Conservation (phyloP, 495 filamentous ascomycete genomes). For the Geoglossum glabrum region DNA sequence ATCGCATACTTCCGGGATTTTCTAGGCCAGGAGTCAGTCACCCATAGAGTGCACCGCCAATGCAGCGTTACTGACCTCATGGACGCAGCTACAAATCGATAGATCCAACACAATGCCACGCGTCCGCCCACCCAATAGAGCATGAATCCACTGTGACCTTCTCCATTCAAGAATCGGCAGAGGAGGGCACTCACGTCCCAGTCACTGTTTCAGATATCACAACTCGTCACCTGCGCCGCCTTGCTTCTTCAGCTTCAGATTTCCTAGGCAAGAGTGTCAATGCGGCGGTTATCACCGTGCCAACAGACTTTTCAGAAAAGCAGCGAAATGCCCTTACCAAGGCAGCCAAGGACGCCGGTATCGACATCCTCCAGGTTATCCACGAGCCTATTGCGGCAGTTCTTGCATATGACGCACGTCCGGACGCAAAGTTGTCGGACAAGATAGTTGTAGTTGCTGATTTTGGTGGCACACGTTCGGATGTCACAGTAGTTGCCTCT, state of each 20-base stretch:
- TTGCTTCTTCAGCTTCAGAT: conserved; percentile 69
- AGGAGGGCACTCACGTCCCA: conserved; percentile 30
- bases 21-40: conserved; percentile 64
- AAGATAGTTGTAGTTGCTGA: conserved; percentile 87
- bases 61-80: not conserved
- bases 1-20: conserved; percentile 92
- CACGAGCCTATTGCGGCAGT: conserved; percentile 82
- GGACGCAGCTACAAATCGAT: conserved; percentile 62
- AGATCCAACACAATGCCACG: conserved; percentile 86
- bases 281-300: conserved; percentile 79
- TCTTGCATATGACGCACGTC: conserved; percentile 78
- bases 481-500: conserved; percentile 74
- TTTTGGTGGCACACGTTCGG: conserved; percentile 78
- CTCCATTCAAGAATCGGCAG: conserved; percentile 47
- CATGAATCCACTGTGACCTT: conserved; percentile 56
- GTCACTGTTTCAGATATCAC: conserved; percentile 71
- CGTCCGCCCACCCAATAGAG: conserved; percentile 76
- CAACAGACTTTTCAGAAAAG: conserved; percentile 75
- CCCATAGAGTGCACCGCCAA: not conserved
- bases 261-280: conserved; percentile 83
- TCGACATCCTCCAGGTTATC: conserved; percentile 85
- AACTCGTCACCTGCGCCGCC: conserved; percentile 65
- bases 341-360: conserved; percentile 57
- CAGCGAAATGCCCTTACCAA: conserved; percentile 63
- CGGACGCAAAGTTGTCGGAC: conserved; percentile 52